Evolutionary conservation across 495 filamentous ascomycete species (phyloP).

Genomic region (Hyaloscypha hepaticicola): DNA sequence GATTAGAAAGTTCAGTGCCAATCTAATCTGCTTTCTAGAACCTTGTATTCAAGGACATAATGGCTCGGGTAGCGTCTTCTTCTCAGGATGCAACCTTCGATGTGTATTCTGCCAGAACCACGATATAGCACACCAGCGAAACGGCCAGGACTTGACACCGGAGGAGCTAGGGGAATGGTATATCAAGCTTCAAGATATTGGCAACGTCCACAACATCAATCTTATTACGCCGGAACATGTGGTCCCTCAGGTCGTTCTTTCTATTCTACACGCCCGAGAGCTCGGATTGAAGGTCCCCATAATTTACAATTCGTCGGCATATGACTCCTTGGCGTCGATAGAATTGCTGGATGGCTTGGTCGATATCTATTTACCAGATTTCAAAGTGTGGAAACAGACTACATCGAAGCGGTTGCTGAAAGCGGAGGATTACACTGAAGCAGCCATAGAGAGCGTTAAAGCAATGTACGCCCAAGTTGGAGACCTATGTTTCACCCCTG

Average conservation of each 20-base stretch:
- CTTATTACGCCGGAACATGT: slow-evolving; percentile 76
- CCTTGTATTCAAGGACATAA: slow-evolving; percentile 75
- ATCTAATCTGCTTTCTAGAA: slow-evolving; percentile 39
- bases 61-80: slow-evolving; percentile 75
- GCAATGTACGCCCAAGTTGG: slow-evolving; percentile 76
- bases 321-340: slow-evolving; percentile 66
- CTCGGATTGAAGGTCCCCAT: slow-evolving; percentile 67
- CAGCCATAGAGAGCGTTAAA: slow-evolving; percentile 68
- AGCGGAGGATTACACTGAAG: slow-evolving; percentile 64
- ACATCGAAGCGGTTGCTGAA: slow-evolving; percentile 71
- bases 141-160: slow-evolving; percentile 72
- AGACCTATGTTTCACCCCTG: slow-evolving; percentile 70
- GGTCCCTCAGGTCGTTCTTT: slow-evolving; percentile 71
- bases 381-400: slow-evolving; percentile 67
- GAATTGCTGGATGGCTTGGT: slow-evolving; percentile 69
- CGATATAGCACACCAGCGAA: slow-evolving; percentile 72
- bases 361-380: slow-evolving; percentile 77
- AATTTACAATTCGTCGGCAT: slow-evolving; percentile 76
- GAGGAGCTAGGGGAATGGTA: slow-evolving; percentile 76
- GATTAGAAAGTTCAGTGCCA: background rate
- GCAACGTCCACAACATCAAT: slow-evolving; percentile 77
- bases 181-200: slow-evolving; percentile 70
- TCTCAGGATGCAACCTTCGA: slow-evolving; percentile 69
- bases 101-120: slow-evolving; percentile 85
- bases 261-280: slow-evolving; percentile 64